Percentiles rank a stretch among this genome's conserved stretches.
These are phyloP conservation scores for Penicillium atrosanguineum DNA, from an alignment of 495 filamentous ascomycete species.

Conservation along the genomic window DNA sequence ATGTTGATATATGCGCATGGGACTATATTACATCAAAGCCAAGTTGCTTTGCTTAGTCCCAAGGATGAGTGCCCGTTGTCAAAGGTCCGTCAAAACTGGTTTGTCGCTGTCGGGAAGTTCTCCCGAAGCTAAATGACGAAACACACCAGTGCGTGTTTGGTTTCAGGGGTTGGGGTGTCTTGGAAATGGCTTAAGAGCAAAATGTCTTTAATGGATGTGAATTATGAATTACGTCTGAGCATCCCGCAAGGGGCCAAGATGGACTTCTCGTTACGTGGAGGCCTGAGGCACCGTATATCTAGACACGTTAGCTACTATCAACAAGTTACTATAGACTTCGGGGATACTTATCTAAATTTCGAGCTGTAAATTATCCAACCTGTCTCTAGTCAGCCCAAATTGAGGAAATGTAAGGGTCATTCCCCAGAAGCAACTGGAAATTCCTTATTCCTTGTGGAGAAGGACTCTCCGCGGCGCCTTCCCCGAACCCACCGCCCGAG, in stretches of 20 bases:
- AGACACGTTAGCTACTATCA: background rate
- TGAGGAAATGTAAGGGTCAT: background rate
- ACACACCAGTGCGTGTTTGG: background rate
- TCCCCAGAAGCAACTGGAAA: background rate
- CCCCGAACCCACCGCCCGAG: constrained; percentile 41
- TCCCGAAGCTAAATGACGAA: constrained; percentile 1
- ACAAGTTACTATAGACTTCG: too few relatives aligned
- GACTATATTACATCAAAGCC: background rate
- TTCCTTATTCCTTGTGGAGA: constrained; percentile 14
- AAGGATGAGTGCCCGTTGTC: background rate
- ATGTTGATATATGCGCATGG: background rate
- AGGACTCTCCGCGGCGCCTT: constrained; percentile 24
- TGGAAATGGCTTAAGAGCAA: background rate
- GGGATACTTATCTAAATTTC: background rate
- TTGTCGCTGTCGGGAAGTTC: background rate
- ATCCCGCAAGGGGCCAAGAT: background rate
- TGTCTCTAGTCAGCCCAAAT: background rate
- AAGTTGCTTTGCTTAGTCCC: background rate
- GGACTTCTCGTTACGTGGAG: background rate
- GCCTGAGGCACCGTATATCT: constrained; percentile 11
- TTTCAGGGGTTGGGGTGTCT: background rate
- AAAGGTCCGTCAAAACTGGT: background rate
- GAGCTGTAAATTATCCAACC: too few relatives aligned
- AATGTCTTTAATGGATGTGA: background rate
- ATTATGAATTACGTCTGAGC: background rate